These are phyloP conservation scores for Solanum dulcamara DNA, from an alignment of 257 asterid genomes.

Conservation along the genomic window DNA sequence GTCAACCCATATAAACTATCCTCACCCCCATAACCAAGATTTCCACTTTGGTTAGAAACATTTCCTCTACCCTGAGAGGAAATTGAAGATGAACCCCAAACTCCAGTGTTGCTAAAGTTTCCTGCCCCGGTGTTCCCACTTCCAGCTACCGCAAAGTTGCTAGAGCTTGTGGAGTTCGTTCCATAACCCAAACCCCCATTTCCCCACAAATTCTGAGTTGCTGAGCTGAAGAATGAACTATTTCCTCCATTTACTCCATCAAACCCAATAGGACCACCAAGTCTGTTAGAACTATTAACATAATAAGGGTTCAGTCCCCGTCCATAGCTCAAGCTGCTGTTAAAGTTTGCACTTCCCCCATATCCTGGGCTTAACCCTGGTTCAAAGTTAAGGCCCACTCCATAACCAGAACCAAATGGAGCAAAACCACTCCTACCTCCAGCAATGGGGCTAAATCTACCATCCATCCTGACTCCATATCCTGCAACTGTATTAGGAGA, in stretches of 20 bases:
- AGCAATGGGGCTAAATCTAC: slow-evolving; percentile 9
- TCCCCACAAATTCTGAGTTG: slow-evolving; percentile 12
- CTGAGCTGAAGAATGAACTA: slow-evolving; percentile 15
- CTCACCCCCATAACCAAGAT: slow-evolving; percentile 12
- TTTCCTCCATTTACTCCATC: slow-evolving; percentile 17
- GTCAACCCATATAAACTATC: slow-evolving; percentile 8
- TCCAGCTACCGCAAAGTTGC: slow-evolving; percentile 5
- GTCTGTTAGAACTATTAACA: slow-evolving; percentile 7
- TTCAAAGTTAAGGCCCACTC: slow-evolving; percentile 15
- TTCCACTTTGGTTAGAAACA: slow-evolving; percentile 10
- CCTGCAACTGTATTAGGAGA: slow-evolving; percentile 18
- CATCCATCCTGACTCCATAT: slow-evolving; percentile 16
- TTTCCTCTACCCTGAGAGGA: slow-evolving; percentile 10
- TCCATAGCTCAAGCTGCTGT: slow-evolving; percentile 10
- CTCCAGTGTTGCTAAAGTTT: slow-evolving; percentile 8
- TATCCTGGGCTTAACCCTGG: slow-evolving; percentile 10
- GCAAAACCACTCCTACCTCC: slow-evolving; percentile 11
- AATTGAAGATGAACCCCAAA: slow-evolving; percentile 12
- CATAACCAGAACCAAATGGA: slow-evolving; percentile 15
- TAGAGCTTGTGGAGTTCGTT: slow-evolving; percentile 6
- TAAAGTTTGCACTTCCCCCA: slow-evolving; percentile 6
- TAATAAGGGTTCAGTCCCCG: slow-evolving; percentile 12
- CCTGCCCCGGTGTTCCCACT: slow-evolving; percentile 7
- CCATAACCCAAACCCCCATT: slow-evolving; percentile 13
- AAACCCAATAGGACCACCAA: slow-evolving; percentile 4